Percentiles rank a stretch among this genome's conserved stretches.
Conservation (phyloP, 1,139 yeast genomes). For the Hyphopichia buzzinii region DNA sequence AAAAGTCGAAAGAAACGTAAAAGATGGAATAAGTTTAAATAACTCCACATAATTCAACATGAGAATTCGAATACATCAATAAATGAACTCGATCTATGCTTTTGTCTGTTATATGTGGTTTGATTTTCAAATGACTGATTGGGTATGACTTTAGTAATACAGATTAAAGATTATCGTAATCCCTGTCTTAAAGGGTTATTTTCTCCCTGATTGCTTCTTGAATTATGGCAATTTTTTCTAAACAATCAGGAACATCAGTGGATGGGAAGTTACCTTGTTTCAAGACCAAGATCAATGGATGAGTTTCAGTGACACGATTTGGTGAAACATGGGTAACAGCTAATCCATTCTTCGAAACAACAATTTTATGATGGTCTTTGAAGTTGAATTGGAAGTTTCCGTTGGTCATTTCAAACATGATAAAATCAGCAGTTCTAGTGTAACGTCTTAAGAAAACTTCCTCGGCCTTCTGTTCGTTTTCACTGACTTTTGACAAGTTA, state of each 20-base stretch:
- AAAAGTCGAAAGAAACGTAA: background rate
- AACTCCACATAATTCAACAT: background rate
- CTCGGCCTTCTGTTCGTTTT: slow-evolving; percentile 54
- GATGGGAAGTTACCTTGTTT: slow-evolving; percentile 64
- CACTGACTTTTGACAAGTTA: slow-evolving; percentile 73
- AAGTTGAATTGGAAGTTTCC: slow-evolving; percentile 93
- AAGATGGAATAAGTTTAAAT: background rate
- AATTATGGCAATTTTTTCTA: slow-evolving; percentile 34
- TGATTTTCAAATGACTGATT: background rate
- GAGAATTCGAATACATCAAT: background rate
- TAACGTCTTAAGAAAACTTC: slow-evolving; percentile 77
- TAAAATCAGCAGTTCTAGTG: slow-evolving; percentile 72
- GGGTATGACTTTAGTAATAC: background rate
- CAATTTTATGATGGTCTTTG: slow-evolving; percentile 88
- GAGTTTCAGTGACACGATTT: slow-evolving; percentile 68
- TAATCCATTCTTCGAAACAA: slow-evolving; percentile 72
- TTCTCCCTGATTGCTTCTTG: slow-evolving; percentile 43
- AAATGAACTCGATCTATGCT: background rate
- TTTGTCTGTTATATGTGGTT: background rate
- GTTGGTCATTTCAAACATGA: slow-evolving; percentile 91
- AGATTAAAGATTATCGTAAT: background rate
- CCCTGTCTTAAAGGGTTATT: slow-evolving; percentile 30
- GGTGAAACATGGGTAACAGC: slow-evolving; percentile 83
- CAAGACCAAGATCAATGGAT: slow-evolving; percentile 58
- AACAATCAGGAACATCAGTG: slow-evolving; percentile 51